Evolutionary conservation across 2,329 filamentous ascomycete species (phyloP).

Genomic region (Fusarium pilosicola): DNA sequence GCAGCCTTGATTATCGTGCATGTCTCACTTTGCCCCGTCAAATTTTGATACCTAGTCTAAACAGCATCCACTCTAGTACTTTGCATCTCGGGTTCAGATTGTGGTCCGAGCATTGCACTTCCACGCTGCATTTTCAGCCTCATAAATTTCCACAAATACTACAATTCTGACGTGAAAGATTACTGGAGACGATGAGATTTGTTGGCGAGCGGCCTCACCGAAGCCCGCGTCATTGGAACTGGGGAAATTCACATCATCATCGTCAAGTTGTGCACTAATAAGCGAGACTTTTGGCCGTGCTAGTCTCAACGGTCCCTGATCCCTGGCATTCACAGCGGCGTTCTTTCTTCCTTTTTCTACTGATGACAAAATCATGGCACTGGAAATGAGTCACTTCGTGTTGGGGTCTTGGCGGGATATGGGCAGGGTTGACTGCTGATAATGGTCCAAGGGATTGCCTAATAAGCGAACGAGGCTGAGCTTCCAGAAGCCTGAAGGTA

Average conservation of each 20-base stretch:
- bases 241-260: conserved; percentile 7
- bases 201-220: conserved; percentile 21
- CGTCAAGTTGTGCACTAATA: conserved; percentile 5
- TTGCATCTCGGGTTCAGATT: neutral
- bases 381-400: conserved; percentile 28
- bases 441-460: neutral
- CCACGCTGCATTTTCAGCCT: conserved; percentile 20
- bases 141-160: conserved; percentile 10
- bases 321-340: conserved; percentile 5
- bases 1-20: conserved; percentile 17
- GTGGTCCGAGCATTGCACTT: conserved; percentile 5
- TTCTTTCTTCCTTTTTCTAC: neutral
- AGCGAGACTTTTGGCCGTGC: conserved; percentile 7
- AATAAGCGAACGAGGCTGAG: conserved; percentile 23
- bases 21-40: neutral
- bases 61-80: conserved; percentile 17
- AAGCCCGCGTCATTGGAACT: conserved; percentile 2
- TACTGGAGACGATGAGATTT: neutral
- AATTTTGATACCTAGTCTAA: conserved; percentile 1
- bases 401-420: conserved; percentile 15
- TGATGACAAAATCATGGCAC: conserved; percentile 22
- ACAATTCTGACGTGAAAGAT: neutral
- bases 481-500: conserved; percentile 24
- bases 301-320: conserved; percentile 24
- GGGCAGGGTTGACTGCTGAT: neutral